Evolutionary conservation across 345 rosid species (phyloP).

Genomic region (Ceriops decandra): DNA sequence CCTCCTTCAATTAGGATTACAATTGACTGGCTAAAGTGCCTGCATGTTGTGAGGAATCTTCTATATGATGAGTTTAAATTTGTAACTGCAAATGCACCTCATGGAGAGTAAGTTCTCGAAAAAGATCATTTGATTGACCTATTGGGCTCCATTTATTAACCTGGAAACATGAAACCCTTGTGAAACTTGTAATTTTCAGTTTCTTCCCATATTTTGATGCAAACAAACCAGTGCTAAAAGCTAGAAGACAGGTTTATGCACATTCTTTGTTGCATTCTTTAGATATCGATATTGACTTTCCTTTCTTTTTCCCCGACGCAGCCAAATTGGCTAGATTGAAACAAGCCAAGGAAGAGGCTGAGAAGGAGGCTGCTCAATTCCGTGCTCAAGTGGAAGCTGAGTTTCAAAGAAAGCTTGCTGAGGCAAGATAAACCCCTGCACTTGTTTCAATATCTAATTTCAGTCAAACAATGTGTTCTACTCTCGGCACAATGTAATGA

Average conservation of each 20-base stretch:
- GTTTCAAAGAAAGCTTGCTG: slow-evolving; percentile 69
- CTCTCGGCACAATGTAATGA: neutral
- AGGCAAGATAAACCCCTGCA: slow-evolving; percentile 29
- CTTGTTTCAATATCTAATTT: neutral
- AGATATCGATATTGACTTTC: neutral
- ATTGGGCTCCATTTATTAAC: too few relatives aligned
- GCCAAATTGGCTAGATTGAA: slow-evolving; percentile 71
- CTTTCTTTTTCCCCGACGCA: slow-evolving; percentile 14
- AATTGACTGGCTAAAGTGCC: too few relatives aligned
- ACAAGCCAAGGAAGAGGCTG: slow-evolving; percentile 93
- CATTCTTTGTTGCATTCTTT: neutral
- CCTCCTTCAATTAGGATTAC: too few relatives aligned
- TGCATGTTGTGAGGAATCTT: too few relatives aligned
- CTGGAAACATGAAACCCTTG: too few relatives aligned
- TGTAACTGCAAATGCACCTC: too few relatives aligned
- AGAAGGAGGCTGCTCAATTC: slow-evolving; percentile 59
- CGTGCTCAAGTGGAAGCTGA: slow-evolving; percentile 63
- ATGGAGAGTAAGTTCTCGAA: too few relatives aligned
- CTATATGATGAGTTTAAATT: too few relatives aligned
- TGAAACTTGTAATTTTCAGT: too few relatives aligned
- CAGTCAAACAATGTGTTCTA: neutral
- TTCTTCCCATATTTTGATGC: too few relatives aligned
- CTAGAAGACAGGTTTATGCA: neutral
- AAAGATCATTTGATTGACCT: too few relatives aligned
- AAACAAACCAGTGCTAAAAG: too few relatives aligned